phyloP scores from a whole-genome alignment of 2,329 filamentous ascomycete species.

The Venturia oleaginea region DNA sequence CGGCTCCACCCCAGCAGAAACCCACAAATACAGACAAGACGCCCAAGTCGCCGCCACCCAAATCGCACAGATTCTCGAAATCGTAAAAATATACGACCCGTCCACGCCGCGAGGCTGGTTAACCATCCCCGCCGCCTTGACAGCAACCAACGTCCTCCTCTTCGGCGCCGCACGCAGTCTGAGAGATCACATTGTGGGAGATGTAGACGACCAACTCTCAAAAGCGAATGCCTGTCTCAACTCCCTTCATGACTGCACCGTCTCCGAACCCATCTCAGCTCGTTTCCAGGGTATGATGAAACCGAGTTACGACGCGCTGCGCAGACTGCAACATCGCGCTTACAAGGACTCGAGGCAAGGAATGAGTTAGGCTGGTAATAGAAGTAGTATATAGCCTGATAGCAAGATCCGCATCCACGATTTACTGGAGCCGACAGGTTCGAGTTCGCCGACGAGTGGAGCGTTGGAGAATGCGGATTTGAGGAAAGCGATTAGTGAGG shows the following conservation, averaged over 20 bases:
- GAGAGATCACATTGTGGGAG: not conserved
- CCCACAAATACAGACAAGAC: not conserved
- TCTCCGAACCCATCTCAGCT: not conserved
- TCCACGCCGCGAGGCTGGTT: not conserved
- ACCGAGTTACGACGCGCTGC: slow-evolving; percentile 3
- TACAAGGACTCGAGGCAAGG: not conserved
- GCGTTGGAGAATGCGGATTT: not conserved
- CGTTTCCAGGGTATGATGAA: not conserved
- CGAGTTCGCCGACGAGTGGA: not conserved
- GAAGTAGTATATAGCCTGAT: too few species aligned
- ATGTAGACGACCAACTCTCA: not conserved
- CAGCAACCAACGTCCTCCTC: not conserved
- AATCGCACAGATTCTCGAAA: not conserved
- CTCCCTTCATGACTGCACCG: not conserved
- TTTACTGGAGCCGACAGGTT: not conserved
- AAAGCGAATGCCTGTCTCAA: not conserved
- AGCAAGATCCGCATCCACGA: slow-evolving; percentile 5
- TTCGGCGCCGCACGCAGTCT: not conserved
- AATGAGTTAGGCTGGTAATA: not conserved
- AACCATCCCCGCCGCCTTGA: not conserved
- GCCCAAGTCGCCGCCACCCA: slow-evolving; percentile 1
- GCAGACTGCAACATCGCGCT: not conserved
- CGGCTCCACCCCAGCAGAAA: not conserved
- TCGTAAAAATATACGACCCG: not conserved
- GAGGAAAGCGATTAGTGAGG: slow-evolving; percentile 1